These are phyloP conservation scores for Pelargonium nanum DNA, from an alignment of 345 rosid species.

Conservation along the genomic window DNA sequence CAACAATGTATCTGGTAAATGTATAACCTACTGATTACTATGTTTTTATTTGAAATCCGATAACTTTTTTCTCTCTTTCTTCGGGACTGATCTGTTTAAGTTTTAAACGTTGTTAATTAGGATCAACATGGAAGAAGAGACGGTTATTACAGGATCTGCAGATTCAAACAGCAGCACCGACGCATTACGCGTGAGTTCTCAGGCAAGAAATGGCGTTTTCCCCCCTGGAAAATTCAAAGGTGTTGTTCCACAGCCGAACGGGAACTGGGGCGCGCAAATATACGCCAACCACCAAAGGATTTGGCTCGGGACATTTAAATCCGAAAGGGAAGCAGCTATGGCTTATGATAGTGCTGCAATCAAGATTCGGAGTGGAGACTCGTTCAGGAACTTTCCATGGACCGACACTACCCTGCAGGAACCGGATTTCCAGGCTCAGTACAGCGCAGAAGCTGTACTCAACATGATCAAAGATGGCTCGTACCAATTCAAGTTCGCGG, in stretches of 20 bases:
- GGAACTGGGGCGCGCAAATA: constrained; percentile 65
- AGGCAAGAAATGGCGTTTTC: no score
- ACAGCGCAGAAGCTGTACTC: constrained; percentile 30
- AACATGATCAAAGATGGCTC: constrained; percentile 58
- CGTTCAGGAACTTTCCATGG: constrained; percentile 31
- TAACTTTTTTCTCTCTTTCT: no score
- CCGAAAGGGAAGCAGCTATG: constrained; percentile 51
- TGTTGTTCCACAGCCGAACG: constrained; percentile 49
- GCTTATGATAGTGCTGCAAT: constrained; percentile 59
- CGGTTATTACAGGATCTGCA: no score
- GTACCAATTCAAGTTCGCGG: constrained; percentile 41
- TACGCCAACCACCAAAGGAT: constrained; percentile 41
- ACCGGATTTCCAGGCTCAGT: constrained; percentile 31
- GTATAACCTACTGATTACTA: no score
- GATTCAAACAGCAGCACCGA: no score
- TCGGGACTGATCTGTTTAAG: no score
- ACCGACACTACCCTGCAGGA: constrained; percentile 23
- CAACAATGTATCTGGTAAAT: no score
- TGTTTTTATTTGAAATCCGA: no score
- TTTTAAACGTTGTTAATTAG: no score
- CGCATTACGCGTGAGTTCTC: no score
- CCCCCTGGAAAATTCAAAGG: constrained; percentile 37
- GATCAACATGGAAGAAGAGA: no score
- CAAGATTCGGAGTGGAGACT: constrained; percentile 37
- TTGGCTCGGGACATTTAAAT: constrained; percentile 71